Conservation (phyloP, 495 filamentous ascomycete genomes). For the Trichoderma reesei region DNA sequence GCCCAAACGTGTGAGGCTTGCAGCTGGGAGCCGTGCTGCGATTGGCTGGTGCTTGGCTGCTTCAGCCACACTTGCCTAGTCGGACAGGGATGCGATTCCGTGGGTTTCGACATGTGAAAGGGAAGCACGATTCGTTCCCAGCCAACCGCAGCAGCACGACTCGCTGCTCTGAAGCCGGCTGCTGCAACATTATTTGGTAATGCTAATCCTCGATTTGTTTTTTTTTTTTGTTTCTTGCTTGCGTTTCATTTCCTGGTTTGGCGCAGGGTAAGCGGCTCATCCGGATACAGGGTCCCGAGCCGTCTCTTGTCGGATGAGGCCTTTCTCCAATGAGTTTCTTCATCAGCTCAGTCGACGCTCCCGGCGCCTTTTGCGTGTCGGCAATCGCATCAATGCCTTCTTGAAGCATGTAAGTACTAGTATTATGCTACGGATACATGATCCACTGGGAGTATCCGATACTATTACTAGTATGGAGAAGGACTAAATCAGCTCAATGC, state of each 20-base stretch:
- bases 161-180: not conserved
- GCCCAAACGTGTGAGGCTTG: constrained; percentile 6
- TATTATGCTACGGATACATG: too few species aligned
- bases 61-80: not conserved
- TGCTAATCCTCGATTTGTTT: not conserved
- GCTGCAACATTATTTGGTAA: too few species aligned
- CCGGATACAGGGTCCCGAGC: not conserved
- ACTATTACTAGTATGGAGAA: too few species aligned
- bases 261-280: not conserved
- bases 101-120: not conserved
- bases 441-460: too few species aligned
- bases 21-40: not conserved
- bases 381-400: too few species aligned
- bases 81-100: not conserved
- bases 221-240: not conserved
- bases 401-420: too few species aligned
- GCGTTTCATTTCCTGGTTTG: not conserved
- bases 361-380: too few species aligned
- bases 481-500: too few species aligned
- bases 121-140: not conserved
- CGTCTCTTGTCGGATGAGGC: not conserved
- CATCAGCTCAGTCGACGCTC: not conserved
- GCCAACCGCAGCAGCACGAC: not conserved
- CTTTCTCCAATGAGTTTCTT: not conserved
- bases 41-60: not conserved